Base-by-base conservation (phyloP, 1,284 basidiomycete genomes). In the Trichosporon ovoides region DNA sequence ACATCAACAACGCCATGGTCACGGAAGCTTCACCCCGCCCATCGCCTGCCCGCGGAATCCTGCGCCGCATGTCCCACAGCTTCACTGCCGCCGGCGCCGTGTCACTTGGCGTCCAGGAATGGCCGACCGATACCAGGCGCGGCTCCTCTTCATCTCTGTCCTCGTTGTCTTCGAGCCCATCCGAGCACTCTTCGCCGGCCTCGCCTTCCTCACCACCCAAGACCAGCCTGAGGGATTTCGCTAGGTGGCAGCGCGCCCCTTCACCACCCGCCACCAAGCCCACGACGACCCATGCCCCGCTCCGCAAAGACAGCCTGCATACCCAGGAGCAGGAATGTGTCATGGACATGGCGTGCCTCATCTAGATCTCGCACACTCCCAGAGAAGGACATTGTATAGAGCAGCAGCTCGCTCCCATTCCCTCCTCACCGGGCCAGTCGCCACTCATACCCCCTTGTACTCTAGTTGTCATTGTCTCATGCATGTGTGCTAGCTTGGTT, bases 281-380 rank as follows among this genome's bases (percentile, higher is more conserved):
- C n/a, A n/a, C 6, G 12, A 12, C 16, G 35, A n/a, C n/a, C n/a
- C n/a, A n/a, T n/a, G n/a, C n/a, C n/a, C n/a, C n/a, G n/a, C n/a
- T n/a, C n/a, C 12, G 35, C 13, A 37, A 12, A n/a, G 43, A 48
- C 40, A 46, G 40, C 24, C 43, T 48, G 24, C 43, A 48, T 3
- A 9, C 22, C 14, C 22, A 48, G 22, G 43, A 48, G 16, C 43
- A 48, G 43, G 43, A 48, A 14, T 48, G 43, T 22, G 43, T 48
- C 43, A 48, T 48, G 43, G 43, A 48, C 43, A 48, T 48, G 43
- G 43, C 28, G 6, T 48, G 43, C n/a, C 24, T 48, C 13, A 48
- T 48, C 43, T 48, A 9, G 9, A 9, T 9, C 28, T 5, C 9
- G 28, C n/a, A n/a, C n/a, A n/a, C n/a, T n/a, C n/a, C n/a, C n/a